Percentiles rank a stretch among this genome's conserved stretches.
Evolutionary conservation across 495 filamentous ascomycete species (phyloP).

Genomic region (Baudoinia panamericana): DNA sequence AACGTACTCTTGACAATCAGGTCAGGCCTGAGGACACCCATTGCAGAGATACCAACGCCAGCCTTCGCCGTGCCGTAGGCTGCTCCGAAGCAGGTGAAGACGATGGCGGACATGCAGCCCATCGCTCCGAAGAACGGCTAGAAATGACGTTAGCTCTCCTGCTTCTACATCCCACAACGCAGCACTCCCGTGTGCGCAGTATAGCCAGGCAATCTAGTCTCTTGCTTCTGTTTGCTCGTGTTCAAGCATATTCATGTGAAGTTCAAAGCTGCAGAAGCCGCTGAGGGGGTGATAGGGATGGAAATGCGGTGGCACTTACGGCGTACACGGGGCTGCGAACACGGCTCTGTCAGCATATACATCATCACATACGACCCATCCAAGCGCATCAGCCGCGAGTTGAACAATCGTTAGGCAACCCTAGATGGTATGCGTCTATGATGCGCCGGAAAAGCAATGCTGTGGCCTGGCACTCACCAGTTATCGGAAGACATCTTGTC

Average conservation of each 20-base stretch:
- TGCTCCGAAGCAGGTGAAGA: constrained; percentile 97
- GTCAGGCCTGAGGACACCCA: constrained; percentile 95
- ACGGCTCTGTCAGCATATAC: constrained; percentile 31
- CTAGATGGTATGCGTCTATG: too few relatives aligned
- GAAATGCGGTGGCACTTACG: constrained; percentile 50
- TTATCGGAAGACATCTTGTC: constrained; percentile 50
- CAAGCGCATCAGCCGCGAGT: too few relatives aligned
- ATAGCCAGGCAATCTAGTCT: too few relatives aligned
- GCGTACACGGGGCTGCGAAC: constrained; percentile 84
- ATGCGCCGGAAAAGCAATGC: constrained; percentile 21
- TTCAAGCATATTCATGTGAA: neutral
- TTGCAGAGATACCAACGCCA: constrained; percentile 93
- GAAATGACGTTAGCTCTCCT: too few relatives aligned
- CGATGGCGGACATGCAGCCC: constrained; percentile 95
- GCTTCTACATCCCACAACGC: too few relatives aligned
- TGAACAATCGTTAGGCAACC: too few relatives aligned
- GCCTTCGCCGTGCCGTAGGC: constrained; percentile 99
- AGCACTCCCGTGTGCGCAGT: neutral
- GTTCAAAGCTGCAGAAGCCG: neutral
- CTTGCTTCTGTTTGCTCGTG: too few relatives aligned
- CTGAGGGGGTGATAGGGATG: neutral
- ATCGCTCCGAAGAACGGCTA: constrained; percentile 99
- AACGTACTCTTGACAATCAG: constrained; percentile 98
- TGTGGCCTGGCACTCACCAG: constrained; percentile 41
- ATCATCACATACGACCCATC: too few relatives aligned